phyloP scores from a whole-genome alignment of 305 asterid species.

The Rubia tinctorum region DNA sequence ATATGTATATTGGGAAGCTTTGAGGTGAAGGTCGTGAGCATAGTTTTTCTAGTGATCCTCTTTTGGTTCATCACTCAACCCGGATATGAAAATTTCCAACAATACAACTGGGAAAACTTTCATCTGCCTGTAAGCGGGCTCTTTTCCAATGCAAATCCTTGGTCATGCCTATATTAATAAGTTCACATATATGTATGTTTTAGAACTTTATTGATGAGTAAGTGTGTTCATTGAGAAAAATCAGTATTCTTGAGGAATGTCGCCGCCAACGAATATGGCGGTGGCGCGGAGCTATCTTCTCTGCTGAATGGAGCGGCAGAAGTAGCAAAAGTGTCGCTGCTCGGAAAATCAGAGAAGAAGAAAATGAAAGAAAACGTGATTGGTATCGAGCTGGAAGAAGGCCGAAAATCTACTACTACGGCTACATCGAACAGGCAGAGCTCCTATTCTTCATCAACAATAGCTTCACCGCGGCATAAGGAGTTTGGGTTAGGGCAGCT shows the following conservation, averaged over 20 bases:
- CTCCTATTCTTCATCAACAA: conserved; percentile 26
- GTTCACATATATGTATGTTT: no score
- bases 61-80: conserved; percentile 42
- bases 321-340: conserved; percentile 51
- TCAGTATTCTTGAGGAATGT: no score
- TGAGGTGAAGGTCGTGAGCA: conserved; percentile 61
- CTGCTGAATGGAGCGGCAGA: conserved; percentile 30
- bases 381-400: conserved; percentile 49
- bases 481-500: conserved; percentile 32
- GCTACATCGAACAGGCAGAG: conserved; percentile 29
- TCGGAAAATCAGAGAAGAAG: conserved; percentile 60
- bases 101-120: conserved; percentile 59
- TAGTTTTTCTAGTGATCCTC: conserved; percentile 47
- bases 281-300: conserved; percentile 24
- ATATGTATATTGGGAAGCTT: conserved; percentile 22
- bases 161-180: conserved; percentile 67
- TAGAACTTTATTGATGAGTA: no score
- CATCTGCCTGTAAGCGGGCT: conserved; percentile 83
- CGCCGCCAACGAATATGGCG: no score
- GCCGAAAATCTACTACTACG: conserved; percentile 35
- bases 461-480: conserved; percentile 18
- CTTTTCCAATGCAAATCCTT: conserved; percentile 67
- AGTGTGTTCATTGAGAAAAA: no score
- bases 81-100: conserved; percentile 46
- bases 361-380: conserved; percentile 43